These are phyloP conservation scores for Yamadazyma taylorii DNA, from an alignment of 1,139 yeast genomes.

Conservation along the genomic window DNA sequence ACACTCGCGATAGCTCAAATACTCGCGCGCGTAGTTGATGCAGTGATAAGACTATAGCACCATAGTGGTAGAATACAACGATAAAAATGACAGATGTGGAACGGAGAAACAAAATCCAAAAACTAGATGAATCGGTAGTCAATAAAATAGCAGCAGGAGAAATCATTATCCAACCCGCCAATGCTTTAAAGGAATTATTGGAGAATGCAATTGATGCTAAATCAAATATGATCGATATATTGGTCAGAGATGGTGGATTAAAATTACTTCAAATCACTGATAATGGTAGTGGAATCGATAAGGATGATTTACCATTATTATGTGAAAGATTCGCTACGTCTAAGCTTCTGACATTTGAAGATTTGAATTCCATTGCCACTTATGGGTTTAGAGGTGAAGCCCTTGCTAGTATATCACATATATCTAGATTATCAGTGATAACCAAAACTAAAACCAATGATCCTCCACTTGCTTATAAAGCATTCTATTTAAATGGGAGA, in stretches of 20 bases:
- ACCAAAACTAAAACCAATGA: constrained; percentile 56
- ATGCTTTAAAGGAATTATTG: constrained; percentile 58
- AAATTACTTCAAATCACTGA: constrained; percentile 54
- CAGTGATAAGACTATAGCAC: too few species aligned
- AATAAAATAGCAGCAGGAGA: constrained; percentile 97
- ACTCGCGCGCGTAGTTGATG: too few species aligned
- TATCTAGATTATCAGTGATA: constrained; percentile 69
- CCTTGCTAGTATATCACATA: constrained; percentile 59
- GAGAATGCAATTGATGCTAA: constrained; percentile 58
- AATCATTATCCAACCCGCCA: constrained; percentile 89
- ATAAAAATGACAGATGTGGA: not conserved
- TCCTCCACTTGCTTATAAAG: constrained; percentile 68
- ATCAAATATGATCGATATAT: constrained; percentile 47
- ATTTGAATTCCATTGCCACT: constrained; percentile 47
- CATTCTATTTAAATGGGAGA: constrained; percentile 64
- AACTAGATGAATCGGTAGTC: constrained; percentile 67
- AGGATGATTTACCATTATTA: constrained; percentile 45
- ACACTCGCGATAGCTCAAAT: too few species aligned
- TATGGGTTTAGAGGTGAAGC: constrained; percentile 68
- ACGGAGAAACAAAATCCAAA: constrained; percentile 22
- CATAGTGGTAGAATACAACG: too few species aligned
- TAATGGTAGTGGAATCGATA: constrained; percentile 51
- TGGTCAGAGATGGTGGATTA: constrained; percentile 56
- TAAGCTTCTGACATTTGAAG: constrained; percentile 49
- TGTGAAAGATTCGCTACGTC: constrained; percentile 63